A percentile compares a stretch with the other conserved stretches of the same genome.
phyloP scores from a whole-genome alignment of 192 early-diverging fungal species.

The Chytriomyces hyalinus region DNA sequence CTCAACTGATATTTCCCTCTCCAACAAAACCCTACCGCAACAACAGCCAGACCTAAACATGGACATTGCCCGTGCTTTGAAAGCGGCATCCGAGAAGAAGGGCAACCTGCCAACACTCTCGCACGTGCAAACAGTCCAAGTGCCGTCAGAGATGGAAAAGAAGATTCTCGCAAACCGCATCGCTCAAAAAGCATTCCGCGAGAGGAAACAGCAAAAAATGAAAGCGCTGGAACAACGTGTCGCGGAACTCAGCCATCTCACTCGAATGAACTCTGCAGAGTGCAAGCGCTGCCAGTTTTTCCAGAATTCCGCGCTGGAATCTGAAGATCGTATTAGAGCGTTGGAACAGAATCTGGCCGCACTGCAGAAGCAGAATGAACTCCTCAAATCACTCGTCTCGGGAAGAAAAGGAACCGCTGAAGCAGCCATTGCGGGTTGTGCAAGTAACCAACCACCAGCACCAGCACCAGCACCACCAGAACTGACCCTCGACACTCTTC shows the following conservation, averaged over 20 bases:
- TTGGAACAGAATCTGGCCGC: not conserved
- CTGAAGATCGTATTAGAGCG: not conserved
- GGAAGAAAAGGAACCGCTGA: too few relatives aligned
- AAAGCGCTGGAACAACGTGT: conserved; percentile 4
- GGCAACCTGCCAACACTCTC: too few relatives aligned
- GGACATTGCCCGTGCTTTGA: too few relatives aligned
- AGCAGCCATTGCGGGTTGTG: too few relatives aligned
- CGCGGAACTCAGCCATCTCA: conserved; percentile 13
- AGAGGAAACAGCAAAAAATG: conserved; percentile 52
- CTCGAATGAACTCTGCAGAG: not conserved
- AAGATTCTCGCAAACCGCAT: conserved; percentile 35
- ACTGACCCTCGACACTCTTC: too few relatives aligned
- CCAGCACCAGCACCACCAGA: too few relatives aligned
- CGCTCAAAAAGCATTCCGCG: conserved; percentile 52
- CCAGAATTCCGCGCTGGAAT: not conserved
- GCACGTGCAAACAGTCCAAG: too few relatives aligned
- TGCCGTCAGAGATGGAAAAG: not conserved
- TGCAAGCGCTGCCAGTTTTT: not conserved
- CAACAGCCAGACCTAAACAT: too few relatives aligned
- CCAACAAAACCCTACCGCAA: too few relatives aligned
- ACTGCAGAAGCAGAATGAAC: not conserved
- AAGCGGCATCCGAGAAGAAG: too few relatives aligned
- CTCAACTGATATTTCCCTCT: too few relatives aligned
- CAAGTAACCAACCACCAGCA: too few relatives aligned
- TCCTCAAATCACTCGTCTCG: not conserved